Evolutionary conservation across 2,329 filamentous ascomycete species (phyloP).

Genomic region (Beauveria rudraprayagi): DNA sequence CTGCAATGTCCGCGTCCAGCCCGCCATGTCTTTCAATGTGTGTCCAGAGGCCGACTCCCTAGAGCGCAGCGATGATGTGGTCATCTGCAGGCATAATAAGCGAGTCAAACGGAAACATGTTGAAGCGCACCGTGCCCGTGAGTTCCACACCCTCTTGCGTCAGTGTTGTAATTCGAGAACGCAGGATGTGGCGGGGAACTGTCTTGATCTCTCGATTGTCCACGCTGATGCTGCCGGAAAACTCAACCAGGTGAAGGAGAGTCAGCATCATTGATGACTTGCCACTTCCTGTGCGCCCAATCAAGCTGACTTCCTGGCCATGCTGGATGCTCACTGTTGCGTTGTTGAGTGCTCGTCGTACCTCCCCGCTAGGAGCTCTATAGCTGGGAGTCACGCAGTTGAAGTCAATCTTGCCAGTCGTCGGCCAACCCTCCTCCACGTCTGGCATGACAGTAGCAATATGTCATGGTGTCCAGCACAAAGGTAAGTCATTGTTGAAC

Average conservation of each 20-base stretch:
- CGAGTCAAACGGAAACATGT: slow-evolving; percentile 10
- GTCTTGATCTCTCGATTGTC: slow-evolving; percentile 22
- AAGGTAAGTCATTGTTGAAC: slow-evolving; percentile 45
- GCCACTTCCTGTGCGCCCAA: slow-evolving; percentile 17
- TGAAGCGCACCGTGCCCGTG: slow-evolving; percentile 13
- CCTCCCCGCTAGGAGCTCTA: too few relatives aligned
- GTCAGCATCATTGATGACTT: slow-evolving; percentile 10
- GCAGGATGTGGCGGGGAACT: slow-evolving; percentile 17
- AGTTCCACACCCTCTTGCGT: slow-evolving; percentile 22
- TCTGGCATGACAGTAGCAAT: slow-evolving; percentile 24
- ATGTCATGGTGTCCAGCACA: slow-evolving; percentile 38
- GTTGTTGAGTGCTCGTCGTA: slow-evolving; percentile 2
- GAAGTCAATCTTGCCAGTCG: too few relatives aligned
- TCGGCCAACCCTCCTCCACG: neutral
- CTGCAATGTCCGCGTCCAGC: slow-evolving; percentile 12
- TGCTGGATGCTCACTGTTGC: slow-evolving; percentile 14
- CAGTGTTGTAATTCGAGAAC: slow-evolving; percentile 22
- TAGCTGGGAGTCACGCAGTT: too few relatives aligned
- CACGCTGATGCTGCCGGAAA: slow-evolving; percentile 19
- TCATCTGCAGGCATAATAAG: neutral
- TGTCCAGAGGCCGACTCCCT: slow-evolving; percentile 12
- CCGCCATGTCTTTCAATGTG: slow-evolving; percentile 11
- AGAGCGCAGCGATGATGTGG: slow-evolving; percentile 11
- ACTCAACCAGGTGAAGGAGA: slow-evolving; percentile 10
- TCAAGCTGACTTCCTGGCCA: slow-evolving; percentile 16